These are phyloP conservation scores for Limnanthes douglasii DNA, from an alignment of 345 rosid genomes.

Conservation along the genomic window DNA sequence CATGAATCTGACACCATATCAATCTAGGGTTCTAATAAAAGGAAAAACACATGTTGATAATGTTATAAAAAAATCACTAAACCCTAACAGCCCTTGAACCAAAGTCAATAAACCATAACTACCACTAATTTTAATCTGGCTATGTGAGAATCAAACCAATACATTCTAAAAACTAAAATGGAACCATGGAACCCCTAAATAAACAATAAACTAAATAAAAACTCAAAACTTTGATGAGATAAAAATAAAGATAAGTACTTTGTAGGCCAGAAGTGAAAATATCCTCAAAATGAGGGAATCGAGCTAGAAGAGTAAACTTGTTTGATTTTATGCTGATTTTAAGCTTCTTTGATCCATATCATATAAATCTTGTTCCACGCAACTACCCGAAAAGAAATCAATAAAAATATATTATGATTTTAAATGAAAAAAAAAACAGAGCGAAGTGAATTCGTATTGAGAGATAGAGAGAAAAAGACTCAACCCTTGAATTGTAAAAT, in stretches of 20 bases:
- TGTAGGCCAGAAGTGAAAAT: constrained; percentile 65
- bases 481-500: constrained; percentile 21
- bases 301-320: constrained; percentile 33
- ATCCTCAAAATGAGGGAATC: constrained; percentile 56
- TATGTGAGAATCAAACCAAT: neutral
- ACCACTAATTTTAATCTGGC: neutral
- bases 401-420: neutral
- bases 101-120: neutral
- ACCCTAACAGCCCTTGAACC: too few relatives aligned
- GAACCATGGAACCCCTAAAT: neutral
- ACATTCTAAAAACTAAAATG: neutral
- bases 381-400: constrained; percentile 11
- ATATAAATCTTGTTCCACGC: constrained; percentile 8
- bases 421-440: neutral
- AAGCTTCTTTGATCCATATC: constrained; percentile 25
- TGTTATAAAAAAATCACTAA: neutral
- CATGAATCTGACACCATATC: neutral
- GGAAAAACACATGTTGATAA: neutral
- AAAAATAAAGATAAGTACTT: constrained; percentile 16
- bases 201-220: neutral
- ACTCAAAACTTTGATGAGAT: constrained; percentile 1
- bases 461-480: neutral
- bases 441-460: too few relatives aligned
- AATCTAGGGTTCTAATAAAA: too few relatives aligned
- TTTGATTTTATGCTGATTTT: constrained; percentile 16